Evolutionary conservation across 345 rosid species (phyloP), one percentile per base, ranked within the genome.

Genomic region (Garcia nutans): DNA sequence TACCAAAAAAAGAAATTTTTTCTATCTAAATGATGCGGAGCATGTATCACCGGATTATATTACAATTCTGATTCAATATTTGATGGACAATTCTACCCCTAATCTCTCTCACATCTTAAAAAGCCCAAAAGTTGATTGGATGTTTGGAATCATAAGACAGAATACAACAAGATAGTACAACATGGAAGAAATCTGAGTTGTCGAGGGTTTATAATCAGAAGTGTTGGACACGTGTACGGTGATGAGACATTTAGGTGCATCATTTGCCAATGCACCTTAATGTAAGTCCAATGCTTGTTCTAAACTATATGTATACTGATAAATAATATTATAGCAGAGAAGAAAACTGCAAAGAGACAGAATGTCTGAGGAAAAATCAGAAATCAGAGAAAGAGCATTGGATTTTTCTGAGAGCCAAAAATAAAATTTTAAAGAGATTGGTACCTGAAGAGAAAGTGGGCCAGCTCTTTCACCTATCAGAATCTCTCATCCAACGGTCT

Each of bases 281-380:
- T 62, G 33, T 10, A 37, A 3, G 41, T 22, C 6, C 63, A 54
- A 24, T 16, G 10, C 3, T 8, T 58, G 13, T 56, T 33, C 8
- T 63, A 7, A 44, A 5, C 49, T 28, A 1, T 28, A 28, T 28
- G 2, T 1, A 19, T 60, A 47, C 20, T 17, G 9, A 37, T 8
- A 19, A 45, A 47, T 15, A 8, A 15, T 8, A 61, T 45, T 44
- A 31, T 20, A 54, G 17, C 22, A 41, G 5, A 64, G 33, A 71
- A 41, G 8, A 64, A 20, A 71, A 74, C 81, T 74, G 67, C 75
- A 71, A 2, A 73, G 78, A 65, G 85, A 75, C 83, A 85, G 78
- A 82, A 82, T 80, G 84, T 76, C 76, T 80, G 82, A 63, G 74
- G 77, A 73, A 62, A 77, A 75, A 80, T 75, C 79, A 72, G 77